Conservation (phyloP, 176 grass and related monocot species). For the Aegilops sharonensis region DNA sequence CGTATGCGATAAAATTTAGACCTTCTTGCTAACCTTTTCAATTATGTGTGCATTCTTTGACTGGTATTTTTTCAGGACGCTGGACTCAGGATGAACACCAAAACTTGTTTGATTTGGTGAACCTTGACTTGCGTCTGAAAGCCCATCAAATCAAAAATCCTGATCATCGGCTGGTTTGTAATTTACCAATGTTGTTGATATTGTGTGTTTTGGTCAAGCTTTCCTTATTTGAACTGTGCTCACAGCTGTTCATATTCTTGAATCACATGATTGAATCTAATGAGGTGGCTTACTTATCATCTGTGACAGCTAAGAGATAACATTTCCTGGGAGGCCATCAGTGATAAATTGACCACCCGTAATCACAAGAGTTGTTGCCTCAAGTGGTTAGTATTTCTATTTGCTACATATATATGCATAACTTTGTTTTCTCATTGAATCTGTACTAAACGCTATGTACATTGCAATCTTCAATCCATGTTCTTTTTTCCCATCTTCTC, state of each 20-base stretch:
- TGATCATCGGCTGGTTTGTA: constrained; percentile 50
- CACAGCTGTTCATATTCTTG: constrained; percentile 11
- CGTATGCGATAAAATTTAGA: background rate
- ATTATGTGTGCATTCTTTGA: background rate
- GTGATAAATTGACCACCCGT: constrained; percentile 73
- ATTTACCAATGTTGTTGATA: constrained; percentile 15
- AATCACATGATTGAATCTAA: constrained; percentile 19
- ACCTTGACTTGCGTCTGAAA: constrained; percentile 72
- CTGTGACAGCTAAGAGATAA: constrained; percentile 65
- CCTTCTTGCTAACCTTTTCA: constrained; percentile 19
- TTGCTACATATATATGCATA: constrained; percentile 7
- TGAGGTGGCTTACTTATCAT: constrained; percentile 35
- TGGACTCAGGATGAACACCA: constrained; percentile 84
- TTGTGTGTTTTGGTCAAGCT: background rate
- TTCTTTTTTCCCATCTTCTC: background rate
- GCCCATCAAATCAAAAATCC: constrained; percentile 22
- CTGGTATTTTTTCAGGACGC: constrained; percentile 35
- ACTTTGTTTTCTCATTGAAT: background rate
- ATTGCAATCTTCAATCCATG: background rate
- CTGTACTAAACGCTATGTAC: background rate
- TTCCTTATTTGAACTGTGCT: constrained; percentile 33
- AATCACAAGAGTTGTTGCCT: constrained; percentile 21
- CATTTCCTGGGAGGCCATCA: constrained; percentile 84
- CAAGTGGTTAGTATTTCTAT: constrained; percentile 65
- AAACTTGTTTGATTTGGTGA: constrained; percentile 81